These are phyloP conservation scores for Boletus coccyginus DNA, from an alignment of 768 basidiomycete species.

Conservation along the genomic window DNA sequence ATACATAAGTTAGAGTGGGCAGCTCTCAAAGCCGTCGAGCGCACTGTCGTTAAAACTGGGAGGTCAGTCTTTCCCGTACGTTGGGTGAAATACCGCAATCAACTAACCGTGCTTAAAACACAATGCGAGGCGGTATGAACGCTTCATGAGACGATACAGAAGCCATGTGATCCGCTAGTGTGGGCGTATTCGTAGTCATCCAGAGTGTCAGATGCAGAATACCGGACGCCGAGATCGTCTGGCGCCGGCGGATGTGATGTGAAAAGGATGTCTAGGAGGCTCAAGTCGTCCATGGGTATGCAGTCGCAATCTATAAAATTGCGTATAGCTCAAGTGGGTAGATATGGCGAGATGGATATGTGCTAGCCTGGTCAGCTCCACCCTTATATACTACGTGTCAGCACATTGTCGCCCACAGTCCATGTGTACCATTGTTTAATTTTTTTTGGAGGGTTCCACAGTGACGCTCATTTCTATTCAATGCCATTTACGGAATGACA, in stretches of 20 bases:
- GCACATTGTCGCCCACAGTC: background rate
- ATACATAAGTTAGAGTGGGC: conserved; percentile 1
- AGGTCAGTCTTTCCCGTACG: background rate
- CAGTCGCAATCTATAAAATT: background rate
- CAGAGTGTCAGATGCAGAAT: background rate
- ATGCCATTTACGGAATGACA: background rate
- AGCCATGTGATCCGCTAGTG: background rate
- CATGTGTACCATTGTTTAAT: background rate
- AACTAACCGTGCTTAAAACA: background rate
- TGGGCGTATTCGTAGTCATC: background rate
- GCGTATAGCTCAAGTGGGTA: background rate
- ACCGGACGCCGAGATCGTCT: background rate
- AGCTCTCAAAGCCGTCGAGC: conserved; percentile 9
- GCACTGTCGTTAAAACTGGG: background rate
- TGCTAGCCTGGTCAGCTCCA: background rate
- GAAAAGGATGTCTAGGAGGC: background rate
- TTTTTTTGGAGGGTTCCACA: background rate
- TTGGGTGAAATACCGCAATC: background rate
- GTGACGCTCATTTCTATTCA: conserved; percentile 1
- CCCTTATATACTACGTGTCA: background rate
- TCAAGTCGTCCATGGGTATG: conserved; percentile 10
- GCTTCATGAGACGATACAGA: conserved; percentile 5
- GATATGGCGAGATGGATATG: background rate
- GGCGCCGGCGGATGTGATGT: background rate
- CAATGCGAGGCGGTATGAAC: background rate